These are phyloP conservation scores for Citeromyces matritensis DNA, from an alignment of 805 yeast species.

Conservation along the genomic window DNA sequence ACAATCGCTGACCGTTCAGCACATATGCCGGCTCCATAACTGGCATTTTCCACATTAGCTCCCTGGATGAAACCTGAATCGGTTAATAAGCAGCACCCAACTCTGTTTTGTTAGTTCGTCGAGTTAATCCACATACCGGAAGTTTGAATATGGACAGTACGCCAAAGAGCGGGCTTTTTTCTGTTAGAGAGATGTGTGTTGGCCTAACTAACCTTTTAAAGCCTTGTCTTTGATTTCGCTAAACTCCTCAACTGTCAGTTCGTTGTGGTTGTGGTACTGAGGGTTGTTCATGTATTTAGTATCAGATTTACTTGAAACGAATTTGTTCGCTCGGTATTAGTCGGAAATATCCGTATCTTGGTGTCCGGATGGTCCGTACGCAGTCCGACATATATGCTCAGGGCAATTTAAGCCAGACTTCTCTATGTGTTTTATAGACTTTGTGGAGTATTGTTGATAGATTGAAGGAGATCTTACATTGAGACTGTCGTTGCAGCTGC, in stretches of 20 bases:
- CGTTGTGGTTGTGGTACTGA: too few species aligned
- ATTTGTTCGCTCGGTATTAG: not conserved
- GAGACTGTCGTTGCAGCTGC: too few species aligned
- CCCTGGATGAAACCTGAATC: conserved; percentile 42
- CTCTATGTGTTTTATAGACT: too few species aligned
- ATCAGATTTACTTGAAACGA: not conserved
- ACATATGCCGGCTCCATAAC: conserved; percentile 66
- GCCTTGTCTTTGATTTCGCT: too few species aligned
- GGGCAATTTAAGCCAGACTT: too few species aligned
- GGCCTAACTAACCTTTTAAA: too few species aligned
- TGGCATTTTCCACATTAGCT: conserved; percentile 88
- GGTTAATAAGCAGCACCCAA: conserved; percentile 60
- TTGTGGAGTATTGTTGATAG: too few species aligned
- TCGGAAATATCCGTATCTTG: not conserved
- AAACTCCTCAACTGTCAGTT: too few species aligned
- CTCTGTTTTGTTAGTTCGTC: conserved; percentile 23
- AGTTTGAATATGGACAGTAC: conserved; percentile 62
- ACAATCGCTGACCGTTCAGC: conserved; percentile 62
- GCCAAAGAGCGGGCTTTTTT: conserved; percentile 30
- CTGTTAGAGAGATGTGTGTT: not conserved
- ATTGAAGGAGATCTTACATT: too few species aligned
- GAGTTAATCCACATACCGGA: conserved; percentile 21
- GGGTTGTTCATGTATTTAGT: not conserved
- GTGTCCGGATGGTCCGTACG: too few species aligned
- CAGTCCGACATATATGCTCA: too few species aligned